Conservation (phyloP, 768 basidiomycete species). For the Russula olivacea region DNA sequence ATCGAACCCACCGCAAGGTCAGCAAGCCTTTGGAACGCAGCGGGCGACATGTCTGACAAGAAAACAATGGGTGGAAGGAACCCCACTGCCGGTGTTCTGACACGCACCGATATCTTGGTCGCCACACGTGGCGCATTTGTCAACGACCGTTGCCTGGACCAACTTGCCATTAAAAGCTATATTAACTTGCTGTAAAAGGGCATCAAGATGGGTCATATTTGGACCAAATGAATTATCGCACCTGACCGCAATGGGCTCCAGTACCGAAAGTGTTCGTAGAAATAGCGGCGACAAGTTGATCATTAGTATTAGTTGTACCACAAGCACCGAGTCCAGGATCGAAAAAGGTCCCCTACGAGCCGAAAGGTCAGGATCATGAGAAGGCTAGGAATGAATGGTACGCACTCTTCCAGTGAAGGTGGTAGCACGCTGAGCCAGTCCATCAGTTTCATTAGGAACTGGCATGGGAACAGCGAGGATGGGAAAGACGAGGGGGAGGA, state of each 20-base stretch:
- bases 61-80: background rate
- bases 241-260: conserved; percentile 5
- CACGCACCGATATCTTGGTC: conserved; percentile 18
- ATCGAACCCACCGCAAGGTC: conserved; percentile 1
- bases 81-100: background rate
- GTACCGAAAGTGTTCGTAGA: background rate
- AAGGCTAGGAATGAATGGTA: conserved; percentile 10
- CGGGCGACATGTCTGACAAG: conserved; percentile 21
- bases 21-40: conserved; percentile 10
- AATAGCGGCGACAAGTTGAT: background rate
- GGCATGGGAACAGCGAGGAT: conserved; percentile 44
- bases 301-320: too few species aligned
- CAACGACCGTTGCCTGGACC: conserved; percentile 12
- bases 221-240: background rate
- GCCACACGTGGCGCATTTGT: conserved; percentile 19
- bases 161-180: conserved; percentile 7
- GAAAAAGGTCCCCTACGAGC: conserved; percentile 20
- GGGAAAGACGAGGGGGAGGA: conserved; percentile 41
- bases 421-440: conserved; percentile 31
- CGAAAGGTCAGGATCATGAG: conserved; percentile 5
- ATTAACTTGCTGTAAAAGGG: conserved; percentile 6
- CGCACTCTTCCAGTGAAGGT: conserved; percentile 45
- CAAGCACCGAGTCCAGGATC: conserved; percentile 10
- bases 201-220: background rate
- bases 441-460: conserved; percentile 29